Conservation (phyloP, 176 grass and related monocot genomes). For the Avena eriantha region DNA sequence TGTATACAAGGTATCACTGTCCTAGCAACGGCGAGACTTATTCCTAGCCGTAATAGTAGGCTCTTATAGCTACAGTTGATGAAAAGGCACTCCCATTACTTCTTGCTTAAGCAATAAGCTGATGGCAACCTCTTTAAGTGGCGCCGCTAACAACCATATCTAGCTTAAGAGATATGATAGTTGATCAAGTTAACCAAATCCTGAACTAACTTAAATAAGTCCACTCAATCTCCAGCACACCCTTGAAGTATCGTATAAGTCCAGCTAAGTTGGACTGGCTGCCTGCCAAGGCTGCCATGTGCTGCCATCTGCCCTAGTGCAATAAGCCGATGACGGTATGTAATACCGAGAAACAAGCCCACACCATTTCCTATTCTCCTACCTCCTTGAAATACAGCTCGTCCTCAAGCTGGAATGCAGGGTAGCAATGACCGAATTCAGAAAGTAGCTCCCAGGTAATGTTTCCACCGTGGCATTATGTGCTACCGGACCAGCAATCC, state of each 20-base stretch:
- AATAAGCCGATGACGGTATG: conserved; percentile 6
- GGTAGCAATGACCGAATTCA: not conserved
- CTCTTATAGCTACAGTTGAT: not conserved
- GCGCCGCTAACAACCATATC: not conserved
- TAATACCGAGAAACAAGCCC: not conserved
- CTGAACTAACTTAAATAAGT: conserved; percentile 21
- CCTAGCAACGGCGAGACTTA: not conserved
- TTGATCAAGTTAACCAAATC: not conserved
- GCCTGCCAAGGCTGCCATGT: not conserved
- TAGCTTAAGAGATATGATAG: conserved; percentile 13
- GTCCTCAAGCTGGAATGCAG: not conserved
- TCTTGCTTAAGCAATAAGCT: not conserved
- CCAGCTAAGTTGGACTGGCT: not conserved
- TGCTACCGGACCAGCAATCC: not conserved
- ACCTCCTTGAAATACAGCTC: not conserved
- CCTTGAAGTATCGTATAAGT: not conserved
- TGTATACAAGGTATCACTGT: not conserved
- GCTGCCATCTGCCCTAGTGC: not conserved
- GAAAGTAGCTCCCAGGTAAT: not conserved
- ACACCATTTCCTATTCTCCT: conserved; percentile 8
- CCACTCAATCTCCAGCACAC: not conserved
- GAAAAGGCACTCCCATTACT: not conserved
- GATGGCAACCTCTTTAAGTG: not conserved
- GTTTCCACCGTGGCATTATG: not conserved
- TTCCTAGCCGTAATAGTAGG: not conserved